phyloP scores from a whole-genome alignment of 2,329 filamentous ascomycete species.

The Fusarium mundagurra region DNA sequence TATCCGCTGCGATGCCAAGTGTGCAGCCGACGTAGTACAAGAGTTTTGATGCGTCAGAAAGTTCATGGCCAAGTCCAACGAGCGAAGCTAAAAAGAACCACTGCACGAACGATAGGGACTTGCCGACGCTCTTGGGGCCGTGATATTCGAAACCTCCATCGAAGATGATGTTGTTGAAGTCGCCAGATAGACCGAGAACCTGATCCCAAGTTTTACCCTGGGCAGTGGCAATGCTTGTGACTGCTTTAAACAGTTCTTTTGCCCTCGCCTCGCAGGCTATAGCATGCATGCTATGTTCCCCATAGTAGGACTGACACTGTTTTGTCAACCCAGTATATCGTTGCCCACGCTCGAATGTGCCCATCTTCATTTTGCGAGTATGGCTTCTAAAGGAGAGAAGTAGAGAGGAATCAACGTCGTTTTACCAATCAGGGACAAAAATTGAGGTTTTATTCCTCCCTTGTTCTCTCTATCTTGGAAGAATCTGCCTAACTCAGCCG shows the following conservation, averaged over 20 bases:
- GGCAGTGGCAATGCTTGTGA: rapidly evolving
- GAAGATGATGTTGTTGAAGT: background rate
- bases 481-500: background rate
- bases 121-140: background rate
- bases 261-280: background rate
- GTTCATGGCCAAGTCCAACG: background rate
- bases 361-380: background rate
- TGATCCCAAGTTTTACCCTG: background rate
- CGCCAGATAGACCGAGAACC: background rate
- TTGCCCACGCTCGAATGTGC: background rate
- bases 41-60: background rate
- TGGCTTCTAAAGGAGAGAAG: background rate
- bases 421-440: rapidly evolving
- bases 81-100: background rate
- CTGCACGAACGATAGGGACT: background rate
- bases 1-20: background rate
- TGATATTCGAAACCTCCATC: background rate
- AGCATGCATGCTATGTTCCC: background rate
- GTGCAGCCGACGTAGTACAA: background rate
- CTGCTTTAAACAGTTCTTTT: background rate
- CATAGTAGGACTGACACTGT: background rate
- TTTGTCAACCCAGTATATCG: background rate
- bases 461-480: rapidly evolving
- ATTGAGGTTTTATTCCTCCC: rapidly evolving
- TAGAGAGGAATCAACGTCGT: background rate